phyloP scores from a whole-genome alignment of 2,329 filamentous ascomycete genomes.

The Hypoxylon sp. region DNA sequence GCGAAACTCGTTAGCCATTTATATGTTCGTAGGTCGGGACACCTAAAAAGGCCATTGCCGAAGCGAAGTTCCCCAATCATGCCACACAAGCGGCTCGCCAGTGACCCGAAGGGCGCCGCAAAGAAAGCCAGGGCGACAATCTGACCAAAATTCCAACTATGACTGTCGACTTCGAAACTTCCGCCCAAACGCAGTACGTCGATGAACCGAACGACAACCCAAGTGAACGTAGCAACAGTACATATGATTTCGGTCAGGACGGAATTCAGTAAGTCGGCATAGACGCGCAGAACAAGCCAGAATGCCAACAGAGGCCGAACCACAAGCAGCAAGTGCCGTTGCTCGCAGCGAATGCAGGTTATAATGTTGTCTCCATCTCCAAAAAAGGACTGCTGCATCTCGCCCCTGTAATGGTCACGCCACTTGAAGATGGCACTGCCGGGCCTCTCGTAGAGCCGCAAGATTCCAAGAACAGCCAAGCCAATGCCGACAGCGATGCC shows the following conservation, averaged over 20 bases:
- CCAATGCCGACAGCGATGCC: slow-evolving; percentile 33
- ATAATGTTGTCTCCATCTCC: slow-evolving; percentile 40
- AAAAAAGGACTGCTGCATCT: slow-evolving; percentile 43
- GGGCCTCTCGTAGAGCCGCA: slow-evolving; percentile 43
- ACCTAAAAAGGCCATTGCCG: slow-evolving; percentile 1
- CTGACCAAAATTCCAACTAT: slow-evolving; percentile 45
- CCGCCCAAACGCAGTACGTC: slow-evolving; percentile 40
- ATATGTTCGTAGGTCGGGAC: slow-evolving; percentile 1
- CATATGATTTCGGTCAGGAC: slow-evolving; percentile 45
- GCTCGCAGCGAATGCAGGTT: slow-evolving; percentile 50
- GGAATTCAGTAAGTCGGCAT: slow-evolving; percentile 48
- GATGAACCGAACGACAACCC: slow-evolving; percentile 45
- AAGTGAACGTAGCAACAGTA: slow-evolving; percentile 39
- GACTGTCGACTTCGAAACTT: slow-evolving; percentile 22
- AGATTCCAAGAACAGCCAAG: slow-evolving; percentile 28
- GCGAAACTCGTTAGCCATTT: slow-evolving; percentile 15
- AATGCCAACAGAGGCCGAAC: slow-evolving; percentile 47
- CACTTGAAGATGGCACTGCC: slow-evolving; percentile 45
- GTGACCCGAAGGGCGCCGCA: slow-evolving; percentile 37
- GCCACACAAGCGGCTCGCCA: slow-evolving; percentile 37
- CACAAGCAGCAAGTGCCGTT: slow-evolving; percentile 47
- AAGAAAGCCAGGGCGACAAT: slow-evolving; percentile 44
- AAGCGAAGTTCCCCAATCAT: slow-evolving; percentile 15
- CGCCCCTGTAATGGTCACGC: slow-evolving; percentile 46
- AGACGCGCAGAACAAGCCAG: slow-evolving; percentile 49